These are phyloP conservation scores for Skeletonema menzelii DNA, from an alignment of 108 stramenopile genomes.

Conservation along the genomic window DNA sequence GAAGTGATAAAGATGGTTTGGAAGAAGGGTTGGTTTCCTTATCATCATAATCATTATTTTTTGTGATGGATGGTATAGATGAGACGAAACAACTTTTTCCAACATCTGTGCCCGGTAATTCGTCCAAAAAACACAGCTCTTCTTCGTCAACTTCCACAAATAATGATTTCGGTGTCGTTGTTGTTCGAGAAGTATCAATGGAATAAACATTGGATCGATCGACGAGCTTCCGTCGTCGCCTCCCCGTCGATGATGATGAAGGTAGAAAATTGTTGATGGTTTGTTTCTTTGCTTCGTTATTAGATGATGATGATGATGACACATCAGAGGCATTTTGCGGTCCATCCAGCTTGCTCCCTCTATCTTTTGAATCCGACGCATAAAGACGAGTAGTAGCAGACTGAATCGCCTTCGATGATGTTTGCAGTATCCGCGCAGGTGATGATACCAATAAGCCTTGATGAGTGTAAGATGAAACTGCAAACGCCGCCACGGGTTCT, in stretches of 20 bases:
- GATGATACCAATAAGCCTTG: too few relatives aligned
- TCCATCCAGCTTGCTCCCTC: too few relatives aligned
- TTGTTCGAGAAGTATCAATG: neutral
- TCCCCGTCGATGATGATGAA: neutral
- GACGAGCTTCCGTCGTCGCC: slow-evolving; percentile 5
- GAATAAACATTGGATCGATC: neutral
- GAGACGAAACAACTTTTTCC: slow-evolving; percentile 22
- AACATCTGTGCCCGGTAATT: slow-evolving; percentile 7
- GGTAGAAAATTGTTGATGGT: neutral
- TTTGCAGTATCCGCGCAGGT: too few relatives aligned
- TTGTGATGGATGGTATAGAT: neutral
- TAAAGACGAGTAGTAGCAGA: too few relatives aligned
- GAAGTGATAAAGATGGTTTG: too few relatives aligned
- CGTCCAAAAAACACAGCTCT: slow-evolving; percentile 10
- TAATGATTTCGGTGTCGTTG: neutral
- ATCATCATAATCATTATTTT: neutral
- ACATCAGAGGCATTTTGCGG: too few relatives aligned
- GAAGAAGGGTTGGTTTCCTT: neutral
- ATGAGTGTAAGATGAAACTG: too few relatives aligned
- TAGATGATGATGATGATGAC: too few relatives aligned
- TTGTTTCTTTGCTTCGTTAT: neutral
- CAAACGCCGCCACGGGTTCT: too few relatives aligned
- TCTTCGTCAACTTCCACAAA: slow-evolving; percentile 3
- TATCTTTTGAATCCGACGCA: too few relatives aligned
- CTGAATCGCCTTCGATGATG: too few relatives aligned